Conservation (phyloP, 495 filamentous ascomycete species). For the Platismatia glauca region DNA sequence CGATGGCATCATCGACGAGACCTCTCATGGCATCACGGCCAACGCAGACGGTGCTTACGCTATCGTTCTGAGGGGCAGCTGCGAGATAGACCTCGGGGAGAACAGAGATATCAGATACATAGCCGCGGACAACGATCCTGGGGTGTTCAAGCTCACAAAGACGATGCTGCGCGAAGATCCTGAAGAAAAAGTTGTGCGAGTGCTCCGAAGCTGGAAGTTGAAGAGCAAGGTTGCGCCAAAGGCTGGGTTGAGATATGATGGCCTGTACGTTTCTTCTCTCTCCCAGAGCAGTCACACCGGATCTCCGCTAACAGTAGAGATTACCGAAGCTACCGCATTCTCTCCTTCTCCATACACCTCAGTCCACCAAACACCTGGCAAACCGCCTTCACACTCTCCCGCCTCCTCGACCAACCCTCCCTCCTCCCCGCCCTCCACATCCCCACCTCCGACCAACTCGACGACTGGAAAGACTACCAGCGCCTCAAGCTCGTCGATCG, state of each 20-base stretch:
- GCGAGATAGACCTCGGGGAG: constrained; percentile 1
- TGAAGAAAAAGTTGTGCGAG: constrained; percentile 13
- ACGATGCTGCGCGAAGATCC: constrained; percentile 9
- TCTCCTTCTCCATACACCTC: constrained; percentile 14
- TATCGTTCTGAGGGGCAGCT: constrained; percentile 10
- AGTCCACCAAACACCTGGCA: constrained; percentile 6
- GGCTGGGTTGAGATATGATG: constrained; percentile 25
- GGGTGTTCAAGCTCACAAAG: constrained; percentile 15
- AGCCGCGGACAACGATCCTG: constrained; percentile 11
- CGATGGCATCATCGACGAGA: constrained; percentile 18
- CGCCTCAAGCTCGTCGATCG: constrained; percentile 4
- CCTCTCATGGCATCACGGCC: constrained; percentile 18
- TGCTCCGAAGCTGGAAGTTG: constrained; percentile 18
- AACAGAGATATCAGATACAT: constrained; percentile 8
- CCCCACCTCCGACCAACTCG: constrained; percentile 21
- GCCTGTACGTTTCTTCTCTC: constrained; percentile 17
- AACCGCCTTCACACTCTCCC: constrained; percentile 14
- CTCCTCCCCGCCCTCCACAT: constrained; percentile 10
- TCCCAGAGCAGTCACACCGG: background rate
- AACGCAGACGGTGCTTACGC: constrained; percentile 20
- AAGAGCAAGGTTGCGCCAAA: constrained; percentile 15
- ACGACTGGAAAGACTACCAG: constrained; percentile 25
- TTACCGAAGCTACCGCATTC: constrained; percentile 17
- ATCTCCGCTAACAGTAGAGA: background rate
- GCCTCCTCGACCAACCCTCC: constrained; percentile 12